These are phyloP conservation scores for Kalanchoe fedtschenkoi DNA, from an alignment of 164 flowering plant genomes.

Conservation along the genomic window DNA sequence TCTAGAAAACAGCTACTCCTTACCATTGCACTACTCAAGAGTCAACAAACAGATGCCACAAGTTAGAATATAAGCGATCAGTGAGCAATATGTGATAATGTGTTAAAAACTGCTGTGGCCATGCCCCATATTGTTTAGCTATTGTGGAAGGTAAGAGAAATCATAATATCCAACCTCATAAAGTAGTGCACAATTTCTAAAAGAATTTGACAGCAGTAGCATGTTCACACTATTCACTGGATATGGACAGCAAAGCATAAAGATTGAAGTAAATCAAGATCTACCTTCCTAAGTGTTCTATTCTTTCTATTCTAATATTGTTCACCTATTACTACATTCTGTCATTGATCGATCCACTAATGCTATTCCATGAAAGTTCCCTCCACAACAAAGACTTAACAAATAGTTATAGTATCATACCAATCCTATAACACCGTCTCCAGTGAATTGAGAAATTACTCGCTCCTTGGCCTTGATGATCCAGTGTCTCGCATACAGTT, in stretches of 20 bases:
- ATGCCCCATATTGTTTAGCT: neutral
- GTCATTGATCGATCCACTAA: too few species aligned
- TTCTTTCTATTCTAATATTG: neutral
- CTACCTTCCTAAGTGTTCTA: neutral
- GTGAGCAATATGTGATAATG: too few species aligned
- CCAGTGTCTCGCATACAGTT: constrained; percentile 78
- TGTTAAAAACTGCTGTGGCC: neutral
- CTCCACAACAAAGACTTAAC: neutral
- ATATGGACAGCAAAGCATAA: neutral
- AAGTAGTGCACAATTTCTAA: neutral
- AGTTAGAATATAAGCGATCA: too few species aligned
- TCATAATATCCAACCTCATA: neutral
- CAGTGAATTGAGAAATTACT: constrained; percentile 41
- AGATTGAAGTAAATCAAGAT: neutral
- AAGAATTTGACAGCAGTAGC: neutral
- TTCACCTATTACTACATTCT: neutral
- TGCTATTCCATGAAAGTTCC: neutral
- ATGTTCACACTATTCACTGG: neutral
- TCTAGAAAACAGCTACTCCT: too few species aligned
- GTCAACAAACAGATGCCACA: too few species aligned
- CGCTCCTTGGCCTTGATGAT: constrained; percentile 48
- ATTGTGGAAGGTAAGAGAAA: neutral
- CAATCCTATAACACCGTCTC: constrained; percentile 83
- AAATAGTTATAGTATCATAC: constrained; percentile 20
- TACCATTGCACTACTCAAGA: too few species aligned